phyloP scores from a whole-genome alignment of 257 asterid genomes.

The Lycium ferocissimum region DNA sequence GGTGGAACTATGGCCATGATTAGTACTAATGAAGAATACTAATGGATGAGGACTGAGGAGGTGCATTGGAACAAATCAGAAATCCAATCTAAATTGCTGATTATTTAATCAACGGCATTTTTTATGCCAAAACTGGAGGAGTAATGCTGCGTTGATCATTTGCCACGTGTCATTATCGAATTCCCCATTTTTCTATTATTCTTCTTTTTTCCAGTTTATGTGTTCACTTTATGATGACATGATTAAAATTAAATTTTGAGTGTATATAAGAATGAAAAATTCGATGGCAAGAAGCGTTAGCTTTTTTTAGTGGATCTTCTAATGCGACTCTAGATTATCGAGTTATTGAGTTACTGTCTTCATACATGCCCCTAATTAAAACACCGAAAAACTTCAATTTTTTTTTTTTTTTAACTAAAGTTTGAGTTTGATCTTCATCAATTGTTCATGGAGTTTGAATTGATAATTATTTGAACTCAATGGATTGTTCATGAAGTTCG shows the following conservation, averaged over 20 bases:
- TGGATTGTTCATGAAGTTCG: too few species aligned
- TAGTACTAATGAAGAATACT: not conserved
- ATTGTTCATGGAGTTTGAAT: too few species aligned
- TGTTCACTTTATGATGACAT: not conserved
- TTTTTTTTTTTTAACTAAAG: too few species aligned
- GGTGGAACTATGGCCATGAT: not conserved
- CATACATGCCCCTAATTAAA: too few species aligned
- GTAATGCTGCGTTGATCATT: not conserved
- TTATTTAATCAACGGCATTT: slow-evolving; percentile 5
- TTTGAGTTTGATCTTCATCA: too few species aligned
- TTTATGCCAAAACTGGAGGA: not conserved
- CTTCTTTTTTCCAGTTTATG: not conserved
- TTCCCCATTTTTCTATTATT: not conserved
- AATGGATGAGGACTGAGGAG: not conserved
- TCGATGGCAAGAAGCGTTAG: too few species aligned
- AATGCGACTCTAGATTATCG: too few species aligned
- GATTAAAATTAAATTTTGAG: not conserved
- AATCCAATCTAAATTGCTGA: not conserved
- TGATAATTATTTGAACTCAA: too few species aligned
- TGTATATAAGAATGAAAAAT: not conserved
- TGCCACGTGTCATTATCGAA: not conserved
- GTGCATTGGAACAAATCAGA: not conserved
- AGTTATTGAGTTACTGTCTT: too few species aligned
- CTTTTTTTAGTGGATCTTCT: too few species aligned
- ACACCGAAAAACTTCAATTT: too few species aligned